Percentiles rank a stretch among this genome's conserved stretches.
Conservation (phyloP, 768 basidiomycete genomes). For the Pleurotus sapidus region DNA sequence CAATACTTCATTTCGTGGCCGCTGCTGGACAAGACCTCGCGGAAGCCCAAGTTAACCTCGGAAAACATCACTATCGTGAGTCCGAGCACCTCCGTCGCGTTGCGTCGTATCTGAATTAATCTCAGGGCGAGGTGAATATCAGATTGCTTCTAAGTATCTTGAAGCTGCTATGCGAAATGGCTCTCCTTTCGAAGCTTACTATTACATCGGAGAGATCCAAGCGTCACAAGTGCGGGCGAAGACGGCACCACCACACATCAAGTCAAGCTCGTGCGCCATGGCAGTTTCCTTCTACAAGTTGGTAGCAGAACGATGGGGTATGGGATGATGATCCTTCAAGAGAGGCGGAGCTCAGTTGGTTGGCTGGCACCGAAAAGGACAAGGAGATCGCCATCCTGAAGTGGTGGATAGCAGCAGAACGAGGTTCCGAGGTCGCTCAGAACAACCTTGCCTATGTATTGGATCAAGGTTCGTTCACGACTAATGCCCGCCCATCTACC, state of each 20-base stretch:
- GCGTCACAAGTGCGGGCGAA: constrained; percentile 48
- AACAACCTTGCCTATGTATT: constrained; percentile 92
- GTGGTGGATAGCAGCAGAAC: constrained; percentile 95
- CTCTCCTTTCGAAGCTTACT: constrained; percentile 93
- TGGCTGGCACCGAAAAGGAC: constrained; percentile 63
- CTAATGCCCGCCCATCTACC: not conserved
- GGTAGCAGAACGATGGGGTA: constrained; percentile 87
- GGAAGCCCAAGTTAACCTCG: constrained; percentile 90
- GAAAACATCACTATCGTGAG: constrained; percentile 71
- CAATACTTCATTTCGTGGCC: constrained; percentile 62
- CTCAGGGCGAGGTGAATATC: constrained; percentile 67
- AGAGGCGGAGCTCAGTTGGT: constrained; percentile 80
- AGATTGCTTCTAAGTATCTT: constrained; percentile 68
- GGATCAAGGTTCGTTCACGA: constrained; percentile 70
- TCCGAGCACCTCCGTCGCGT: constrained; percentile 1
- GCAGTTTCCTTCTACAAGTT: constrained; percentile 93
- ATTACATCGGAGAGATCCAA: constrained; percentile 87
- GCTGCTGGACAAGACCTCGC: constrained; percentile 89
- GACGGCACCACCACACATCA: constrained; percentile 41
- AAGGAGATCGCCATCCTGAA: constrained; percentile 84
- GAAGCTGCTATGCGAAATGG: constrained; percentile 84
- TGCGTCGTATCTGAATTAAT: constrained; percentile 9
- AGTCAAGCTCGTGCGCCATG: constrained; percentile 79
- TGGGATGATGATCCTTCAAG: constrained; percentile 79
- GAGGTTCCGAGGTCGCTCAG: constrained; percentile 89